Conservation (phyloP, 148 eudicot species). For the Fagopyrum esculentum region DNA sequence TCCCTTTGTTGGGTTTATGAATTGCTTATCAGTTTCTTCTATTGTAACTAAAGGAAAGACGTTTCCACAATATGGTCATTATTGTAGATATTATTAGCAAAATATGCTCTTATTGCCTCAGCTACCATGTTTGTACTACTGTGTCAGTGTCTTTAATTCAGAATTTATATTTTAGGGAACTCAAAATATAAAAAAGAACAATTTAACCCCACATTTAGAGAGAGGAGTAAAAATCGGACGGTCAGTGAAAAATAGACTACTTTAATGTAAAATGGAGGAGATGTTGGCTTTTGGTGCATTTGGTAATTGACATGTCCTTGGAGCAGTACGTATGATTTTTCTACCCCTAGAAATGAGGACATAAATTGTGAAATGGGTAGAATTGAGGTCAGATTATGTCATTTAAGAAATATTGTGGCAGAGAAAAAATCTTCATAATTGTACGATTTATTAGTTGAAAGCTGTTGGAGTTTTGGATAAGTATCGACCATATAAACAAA, state of each 20-base stretch:
- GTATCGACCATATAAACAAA: too few species aligned
- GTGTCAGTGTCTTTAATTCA: not conserved
- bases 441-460: too few species aligned
- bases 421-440: too few species aligned
- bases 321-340: too few species aligned
- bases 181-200: not conserved
- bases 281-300: too few species aligned
- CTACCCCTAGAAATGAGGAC: too few species aligned
- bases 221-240: not conserved
- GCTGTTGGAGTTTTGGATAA: too few species aligned
- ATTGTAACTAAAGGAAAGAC: not conserved
- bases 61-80: not conserved
- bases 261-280: not conserved
- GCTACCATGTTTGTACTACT: not conserved
- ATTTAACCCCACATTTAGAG: not conserved
- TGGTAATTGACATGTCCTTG: not conserved
- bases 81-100: slow-evolving; percentile 3
- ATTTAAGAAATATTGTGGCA: too few species aligned
- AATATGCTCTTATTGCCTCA: not conserved
- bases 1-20: slow-evolving; percentile 1
- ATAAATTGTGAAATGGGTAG: too few species aligned
- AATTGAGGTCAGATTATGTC: too few species aligned
- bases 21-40: not conserved
- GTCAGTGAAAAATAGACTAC: not conserved
- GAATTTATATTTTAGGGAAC: not conserved